phyloP scores from a whole-genome alignment of 202 grass and related monocot species.

The Setaria viridis region DNA sequence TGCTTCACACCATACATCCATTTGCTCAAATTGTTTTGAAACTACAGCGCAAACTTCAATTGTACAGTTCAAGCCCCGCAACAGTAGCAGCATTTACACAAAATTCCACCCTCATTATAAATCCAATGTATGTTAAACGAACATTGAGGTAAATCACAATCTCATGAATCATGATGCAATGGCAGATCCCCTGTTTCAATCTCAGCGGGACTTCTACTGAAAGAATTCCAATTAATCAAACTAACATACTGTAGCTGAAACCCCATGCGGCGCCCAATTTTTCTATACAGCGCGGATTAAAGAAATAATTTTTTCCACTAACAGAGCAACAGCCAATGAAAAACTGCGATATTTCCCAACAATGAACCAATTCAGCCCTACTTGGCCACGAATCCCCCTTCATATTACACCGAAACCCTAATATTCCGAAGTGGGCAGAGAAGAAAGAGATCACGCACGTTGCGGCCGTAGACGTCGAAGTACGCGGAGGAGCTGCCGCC shows the following conservation, averaged over 20 bases:
- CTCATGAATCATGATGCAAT: neutral
- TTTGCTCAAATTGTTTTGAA: neutral
- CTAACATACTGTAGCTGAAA: neutral
- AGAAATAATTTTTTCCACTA: neutral
- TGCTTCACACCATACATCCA: neutral
- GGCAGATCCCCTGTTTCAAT: neutral
- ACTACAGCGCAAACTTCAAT: neutral
- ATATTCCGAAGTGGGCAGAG: neutral
- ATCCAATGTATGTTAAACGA: neutral
- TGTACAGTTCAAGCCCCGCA: neutral
- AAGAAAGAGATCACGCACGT: conserved; percentile 49
- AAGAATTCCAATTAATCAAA: neutral
- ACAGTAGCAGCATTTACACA: conserved; percentile 9
- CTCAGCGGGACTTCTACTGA: neutral
- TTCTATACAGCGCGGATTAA: neutral
- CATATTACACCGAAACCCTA: neutral
- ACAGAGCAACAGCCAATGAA: neutral
- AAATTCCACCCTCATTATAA: neutral
- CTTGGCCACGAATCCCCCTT: neutral
- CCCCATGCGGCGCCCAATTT: neutral
- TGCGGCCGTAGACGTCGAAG: conserved; percentile 68
- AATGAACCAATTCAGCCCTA: neutral
- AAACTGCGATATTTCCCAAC: neutral
- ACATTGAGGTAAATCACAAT: neutral
- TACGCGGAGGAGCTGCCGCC: conserved; percentile 38